phyloP scores from a whole-genome alignment of 352 stramenopile species.

The Globisporangium nodosum region DNA sequence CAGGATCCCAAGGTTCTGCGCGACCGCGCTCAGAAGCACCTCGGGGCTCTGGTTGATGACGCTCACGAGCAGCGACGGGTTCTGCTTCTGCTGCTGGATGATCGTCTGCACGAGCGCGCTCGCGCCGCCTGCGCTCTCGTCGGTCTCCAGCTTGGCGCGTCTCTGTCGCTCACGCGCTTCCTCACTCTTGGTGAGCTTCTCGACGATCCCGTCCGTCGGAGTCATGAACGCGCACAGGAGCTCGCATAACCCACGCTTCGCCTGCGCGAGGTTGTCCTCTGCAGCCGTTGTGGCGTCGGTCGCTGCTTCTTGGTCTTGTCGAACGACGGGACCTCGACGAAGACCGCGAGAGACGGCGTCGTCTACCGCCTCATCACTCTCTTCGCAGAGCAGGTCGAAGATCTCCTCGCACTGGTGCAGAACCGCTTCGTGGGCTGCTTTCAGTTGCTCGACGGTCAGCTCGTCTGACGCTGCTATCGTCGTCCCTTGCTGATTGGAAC shows the following conservation, averaged over 20 bases:
- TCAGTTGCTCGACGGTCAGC: constrained; percentile 15
- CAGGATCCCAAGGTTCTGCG: constrained; percentile 62
- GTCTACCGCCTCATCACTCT: constrained; percentile 17
- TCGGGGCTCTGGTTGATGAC: constrained; percentile 61
- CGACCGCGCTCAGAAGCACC: constrained; percentile 53
- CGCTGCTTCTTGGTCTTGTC: not conserved
- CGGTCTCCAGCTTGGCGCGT: constrained; percentile 14
- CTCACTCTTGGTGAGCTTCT: constrained; percentile 41
- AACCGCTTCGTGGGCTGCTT: constrained; percentile 20
- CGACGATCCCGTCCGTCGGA: constrained; percentile 34
- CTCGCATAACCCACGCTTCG: constrained; percentile 31
- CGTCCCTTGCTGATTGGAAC: constrained; percentile 6
- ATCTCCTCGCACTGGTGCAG: constrained; percentile 45
- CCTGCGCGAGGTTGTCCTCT: constrained; percentile 2
- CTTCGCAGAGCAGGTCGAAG: constrained; percentile 56
- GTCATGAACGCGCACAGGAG: constrained; percentile 40
- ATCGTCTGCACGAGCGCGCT: constrained; percentile 37
- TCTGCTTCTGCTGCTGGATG: constrained; percentile 44
- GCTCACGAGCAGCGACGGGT: constrained; percentile 51
- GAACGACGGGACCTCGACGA: not conserved
- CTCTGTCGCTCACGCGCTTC: constrained; percentile 19
- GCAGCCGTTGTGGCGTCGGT: not conserved
- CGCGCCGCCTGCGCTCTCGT: constrained; percentile 16
- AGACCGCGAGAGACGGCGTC: not conserved
- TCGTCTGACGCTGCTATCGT: not conserved